These are phyloP conservation scores for Rutstroemia sp. DNA, from an alignment of 2,329 filamentous ascomycete genomes.

Conservation along the genomic window DNA sequence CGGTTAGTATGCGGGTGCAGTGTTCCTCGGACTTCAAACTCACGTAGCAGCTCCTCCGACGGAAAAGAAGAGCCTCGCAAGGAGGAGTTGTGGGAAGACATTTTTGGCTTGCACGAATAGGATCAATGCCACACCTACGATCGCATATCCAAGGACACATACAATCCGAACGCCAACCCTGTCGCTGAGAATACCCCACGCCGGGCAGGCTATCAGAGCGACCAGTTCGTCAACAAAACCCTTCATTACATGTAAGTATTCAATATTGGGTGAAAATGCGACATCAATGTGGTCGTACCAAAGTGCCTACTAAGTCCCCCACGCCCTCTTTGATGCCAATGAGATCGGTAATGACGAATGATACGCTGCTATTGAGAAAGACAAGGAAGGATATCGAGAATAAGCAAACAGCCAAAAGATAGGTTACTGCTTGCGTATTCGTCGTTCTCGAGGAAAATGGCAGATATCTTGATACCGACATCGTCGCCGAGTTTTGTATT, in stretches of 20 bases:
- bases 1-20: constrained; percentile 6
- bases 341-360: constrained; percentile 78
- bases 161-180: constrained; percentile 67
- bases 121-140: constrained; percentile 71
- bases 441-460: constrained; percentile 56
- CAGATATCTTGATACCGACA: constrained; percentile 24
- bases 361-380: constrained; percentile 78
- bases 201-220: constrained; percentile 70
- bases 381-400: constrained; percentile 87
- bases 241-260: constrained; percentile 6
- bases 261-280: background rate
- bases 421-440: constrained; percentile 57
- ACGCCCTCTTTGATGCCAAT: constrained; percentile 67
- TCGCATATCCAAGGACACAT: constrained; percentile 68
- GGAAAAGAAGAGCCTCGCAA: constrained; percentile 82
- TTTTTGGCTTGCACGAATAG: constrained; percentile 79
- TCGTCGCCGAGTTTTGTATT: constrained; percentile 1
- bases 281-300: constrained; percentile 31
- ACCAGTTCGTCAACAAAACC: constrained; percentile 81
- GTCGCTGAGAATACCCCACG: constrained; percentile 74
- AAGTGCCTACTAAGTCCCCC: constrained; percentile 73
- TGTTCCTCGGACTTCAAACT: constrained; percentile 25
- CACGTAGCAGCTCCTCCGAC: constrained; percentile 83
- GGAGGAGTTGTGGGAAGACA: constrained; percentile 80
- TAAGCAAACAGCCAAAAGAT: constrained; percentile 73